Conservation (phyloP, 1,284 basidiomycete genomes). For the Boletellus deceptivus region DNA sequence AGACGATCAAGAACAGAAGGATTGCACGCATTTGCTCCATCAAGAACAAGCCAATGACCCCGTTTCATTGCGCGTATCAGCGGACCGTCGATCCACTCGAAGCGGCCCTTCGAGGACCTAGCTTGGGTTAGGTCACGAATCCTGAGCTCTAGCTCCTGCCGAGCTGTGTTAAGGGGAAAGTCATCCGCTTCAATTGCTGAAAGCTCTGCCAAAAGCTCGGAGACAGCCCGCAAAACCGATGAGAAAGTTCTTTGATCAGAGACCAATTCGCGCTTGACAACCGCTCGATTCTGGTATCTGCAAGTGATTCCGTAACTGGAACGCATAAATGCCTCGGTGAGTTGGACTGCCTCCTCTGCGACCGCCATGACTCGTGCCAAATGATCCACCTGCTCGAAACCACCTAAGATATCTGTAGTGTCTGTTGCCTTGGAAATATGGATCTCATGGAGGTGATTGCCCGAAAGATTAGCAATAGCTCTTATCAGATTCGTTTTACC, state of each 20-base stretch:
- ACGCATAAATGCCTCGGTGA: slow-evolving; percentile 43
- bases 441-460: slow-evolving; percentile 71
- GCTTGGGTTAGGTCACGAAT: slow-evolving; percentile 17
- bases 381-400: slow-evolving; percentile 88
- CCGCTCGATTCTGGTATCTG: slow-evolving; percentile 18
- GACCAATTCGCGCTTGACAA: slow-evolving; percentile 21
- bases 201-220: slow-evolving; percentile 26
- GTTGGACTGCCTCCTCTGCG: slow-evolving; percentile 39
- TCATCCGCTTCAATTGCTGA: slow-evolving; percentile 13
- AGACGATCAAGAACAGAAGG: slow-evolving; percentile 96
- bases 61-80: slow-evolving; percentile 82
- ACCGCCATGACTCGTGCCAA: slow-evolving; percentile 40
- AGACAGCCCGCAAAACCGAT: slow-evolving; percentile 25
- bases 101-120: slow-evolving; percentile 49
- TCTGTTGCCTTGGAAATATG: slow-evolving; percentile 88
- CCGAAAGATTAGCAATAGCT: slow-evolving; percentile 69
- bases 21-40: slow-evolving; percentile 93
- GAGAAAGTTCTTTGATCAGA: slow-evolving; percentile 19
- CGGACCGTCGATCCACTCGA: slow-evolving; percentile 98
- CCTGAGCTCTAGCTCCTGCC: slow-evolving; percentile 16
- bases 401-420: slow-evolving; percentile 91
- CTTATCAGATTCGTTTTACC: slow-evolving; percentile 85
- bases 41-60: slow-evolving; percentile 90
- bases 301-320: slow-evolving; percentile 36
- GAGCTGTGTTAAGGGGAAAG: slow-evolving; percentile 8